Percentiles rank a stretch among this genome's conserved stretches.
Conservation (phyloP, 139 green algal genomes). For the Tetradesmus obliquus region DNA sequence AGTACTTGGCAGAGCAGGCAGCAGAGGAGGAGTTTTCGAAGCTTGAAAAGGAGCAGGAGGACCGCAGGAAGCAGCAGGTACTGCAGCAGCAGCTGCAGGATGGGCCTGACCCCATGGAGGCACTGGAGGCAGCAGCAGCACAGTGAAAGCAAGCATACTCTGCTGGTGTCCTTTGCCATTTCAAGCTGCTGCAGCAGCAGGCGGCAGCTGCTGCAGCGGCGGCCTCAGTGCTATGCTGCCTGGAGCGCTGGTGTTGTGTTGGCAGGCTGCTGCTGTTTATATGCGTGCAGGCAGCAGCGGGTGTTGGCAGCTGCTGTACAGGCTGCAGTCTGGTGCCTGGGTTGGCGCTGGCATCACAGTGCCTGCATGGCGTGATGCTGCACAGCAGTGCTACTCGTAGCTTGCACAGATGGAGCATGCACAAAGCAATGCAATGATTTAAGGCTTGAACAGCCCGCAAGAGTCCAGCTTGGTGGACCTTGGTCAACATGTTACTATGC, state of each 20-base stretch:
- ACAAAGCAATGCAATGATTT: too few species aligned
- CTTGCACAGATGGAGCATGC: too few species aligned
- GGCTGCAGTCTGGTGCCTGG: not conserved
- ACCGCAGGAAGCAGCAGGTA: not conserved
- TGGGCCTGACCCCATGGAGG: slow-evolving; percentile 37
- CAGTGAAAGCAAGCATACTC: not conserved
- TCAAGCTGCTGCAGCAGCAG: not conserved
- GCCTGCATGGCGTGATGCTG: not conserved
- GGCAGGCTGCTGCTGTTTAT: not conserved
- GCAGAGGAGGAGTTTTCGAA: slow-evolving; percentile 67
- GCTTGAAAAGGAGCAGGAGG: slow-evolving; percentile 31
- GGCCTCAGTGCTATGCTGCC: not conserved
- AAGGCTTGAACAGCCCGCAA: too few species aligned
- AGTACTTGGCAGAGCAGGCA: slow-evolving; percentile 69
- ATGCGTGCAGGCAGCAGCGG: not conserved
- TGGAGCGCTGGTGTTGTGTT: too few species aligned
- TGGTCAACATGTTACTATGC: too few species aligned
- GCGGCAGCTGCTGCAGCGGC: not conserved
- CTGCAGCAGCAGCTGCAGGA: not conserved
- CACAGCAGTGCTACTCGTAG: too few species aligned
- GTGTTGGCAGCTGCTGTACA: not conserved
- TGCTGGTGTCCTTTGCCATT: not conserved
- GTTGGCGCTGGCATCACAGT: not conserved
- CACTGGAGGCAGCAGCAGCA: slow-evolving; percentile 27
- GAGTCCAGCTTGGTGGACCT: too few species aligned